phyloP scores from a whole-genome alignment of 768 basidiomycete genomes.

The Megacollybia marginata region DNA sequence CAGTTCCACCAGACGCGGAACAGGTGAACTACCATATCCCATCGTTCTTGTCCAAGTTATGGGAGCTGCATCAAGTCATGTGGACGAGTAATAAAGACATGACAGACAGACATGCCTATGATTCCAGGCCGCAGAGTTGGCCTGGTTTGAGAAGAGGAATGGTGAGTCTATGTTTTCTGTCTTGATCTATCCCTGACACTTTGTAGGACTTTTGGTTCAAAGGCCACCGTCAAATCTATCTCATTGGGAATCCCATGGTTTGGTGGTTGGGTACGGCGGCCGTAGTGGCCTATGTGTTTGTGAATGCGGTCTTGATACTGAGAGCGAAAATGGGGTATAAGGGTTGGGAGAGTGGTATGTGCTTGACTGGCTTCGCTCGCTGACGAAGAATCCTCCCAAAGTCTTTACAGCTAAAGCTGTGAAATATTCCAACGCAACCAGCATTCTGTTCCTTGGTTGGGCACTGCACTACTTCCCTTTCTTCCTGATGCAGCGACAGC shows the following conservation, averaged over 20 bases:
- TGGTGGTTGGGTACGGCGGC: conserved; percentile 85
- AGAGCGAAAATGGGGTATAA: conserved; percentile 86
- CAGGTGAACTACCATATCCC: conserved; percentile 92
- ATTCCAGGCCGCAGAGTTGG: conserved; percentile 88
- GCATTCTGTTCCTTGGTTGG: conserved; percentile 92
- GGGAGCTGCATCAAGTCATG: conserved; percentile 90
- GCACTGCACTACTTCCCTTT: conserved; percentile 92
- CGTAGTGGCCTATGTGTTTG: conserved; percentile 55
- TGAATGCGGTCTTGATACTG: conserved; percentile 76
- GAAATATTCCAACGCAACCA: conserved; percentile 87
- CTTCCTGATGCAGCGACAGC: conserved; percentile 94
- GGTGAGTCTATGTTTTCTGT: not conserved
- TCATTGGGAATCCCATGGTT: conserved; percentile 88
- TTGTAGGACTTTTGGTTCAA: conserved; percentile 89
- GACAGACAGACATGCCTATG: conserved; percentile 90
- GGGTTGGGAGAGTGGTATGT: conserved; percentile 71
- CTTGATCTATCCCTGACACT: not conserved
- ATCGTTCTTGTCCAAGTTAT: conserved; percentile 85
- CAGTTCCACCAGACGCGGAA: conserved; percentile 63
- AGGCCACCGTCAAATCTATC: conserved; percentile 91
- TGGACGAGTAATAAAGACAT: conserved; percentile 95
- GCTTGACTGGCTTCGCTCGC: not conserved
- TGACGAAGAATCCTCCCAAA: no score
- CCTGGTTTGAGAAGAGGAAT: conserved; percentile 89
- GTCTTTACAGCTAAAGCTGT: conserved; percentile 58